phyloP scores from a whole-genome alignment of 1,284 basidiomycete species.

The Acaromyces ingoldii region DNA sequence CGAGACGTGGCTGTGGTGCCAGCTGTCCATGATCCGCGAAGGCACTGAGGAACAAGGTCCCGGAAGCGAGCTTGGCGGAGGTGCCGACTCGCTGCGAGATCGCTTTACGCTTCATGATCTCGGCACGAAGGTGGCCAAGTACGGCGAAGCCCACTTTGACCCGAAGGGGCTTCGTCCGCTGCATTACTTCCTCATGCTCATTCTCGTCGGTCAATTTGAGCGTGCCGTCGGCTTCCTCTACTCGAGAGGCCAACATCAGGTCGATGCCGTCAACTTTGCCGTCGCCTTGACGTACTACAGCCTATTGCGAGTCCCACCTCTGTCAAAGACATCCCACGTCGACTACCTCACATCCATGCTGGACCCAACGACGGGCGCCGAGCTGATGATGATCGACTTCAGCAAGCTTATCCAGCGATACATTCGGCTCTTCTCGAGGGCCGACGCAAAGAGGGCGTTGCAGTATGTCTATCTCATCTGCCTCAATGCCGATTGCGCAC shows the following conservation, averaged over 20 bases:
- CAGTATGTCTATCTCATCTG: constrained; percentile 91
- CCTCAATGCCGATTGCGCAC: constrained; percentile 64
- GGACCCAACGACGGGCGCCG: constrained; percentile 7
- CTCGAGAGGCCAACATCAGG: constrained; percentile 78
- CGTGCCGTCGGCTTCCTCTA: constrained; percentile 83
- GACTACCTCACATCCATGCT: constrained; percentile 15
- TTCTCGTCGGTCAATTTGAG: constrained; percentile 93
- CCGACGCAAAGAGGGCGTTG: constrained; percentile 85
- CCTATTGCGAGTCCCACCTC: constrained; percentile 73
- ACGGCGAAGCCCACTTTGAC: constrained; percentile 84
- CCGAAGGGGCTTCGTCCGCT: constrained; percentile 63
- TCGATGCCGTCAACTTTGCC: constrained; percentile 91
- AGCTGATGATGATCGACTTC: constrained; percentile 60
- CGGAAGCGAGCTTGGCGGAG: not conserved
- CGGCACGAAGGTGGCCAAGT: constrained; percentile 67
- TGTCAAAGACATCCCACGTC: constrained; percentile 69
- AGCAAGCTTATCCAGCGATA: constrained; percentile 87
- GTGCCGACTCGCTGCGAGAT: constrained; percentile 43
- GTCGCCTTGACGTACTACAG: constrained; percentile 91
- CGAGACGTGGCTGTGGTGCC: constrained; percentile 98
- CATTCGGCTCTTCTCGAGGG: constrained; percentile 79
- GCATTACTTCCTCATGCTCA: constrained; percentile 81
- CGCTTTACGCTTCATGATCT: constrained; percentile 71
- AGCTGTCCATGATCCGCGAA: constrained; percentile 69
- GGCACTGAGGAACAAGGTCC: constrained; percentile 17